Evolutionary conservation across 495 filamentous ascomycete species (phyloP), one percentile per base, ranked within the genome.

Genomic region (Aspergillus saccharolyticus): DNA sequence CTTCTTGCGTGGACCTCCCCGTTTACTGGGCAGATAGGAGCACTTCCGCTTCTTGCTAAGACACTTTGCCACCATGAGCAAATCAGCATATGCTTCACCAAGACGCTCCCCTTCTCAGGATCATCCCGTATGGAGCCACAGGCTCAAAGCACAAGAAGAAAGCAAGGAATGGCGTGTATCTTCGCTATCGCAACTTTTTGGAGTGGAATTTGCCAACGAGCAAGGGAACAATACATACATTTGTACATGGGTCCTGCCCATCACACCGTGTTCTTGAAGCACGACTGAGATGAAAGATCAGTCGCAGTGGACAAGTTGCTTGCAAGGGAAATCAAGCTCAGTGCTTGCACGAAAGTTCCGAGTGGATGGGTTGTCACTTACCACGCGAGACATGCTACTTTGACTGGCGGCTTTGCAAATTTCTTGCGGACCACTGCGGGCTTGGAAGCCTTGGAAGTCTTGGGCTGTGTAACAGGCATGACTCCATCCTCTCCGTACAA

Each of bases 351-450:
- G 19, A 51, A 14, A 17, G 24, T 52, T 47, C 24, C 48, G 45
- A 25, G 57, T 48, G 39, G 58, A 49, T 39, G 33, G 6, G 33
- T 9, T 12, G 44, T 25, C 53, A 68, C 78, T 69, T 72, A 84
- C 83, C 83, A 85, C 58, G 80, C 74, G 59, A 85, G 66, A 71
- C 83, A 85, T 20, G 82, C 83, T 63, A 83, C 76, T 67, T 85
- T 85, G 21, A 84, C 82, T n/a, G 83, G 83, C 39, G 83, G 83
- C 70, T 77, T 76, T 52, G 75, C 74, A 57, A 78, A 78, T 61
- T 77, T 78, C 71, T 74, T 77, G 61, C 75, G 73, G 62, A 67
- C 59, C 55, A 66, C 61, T 18, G 61, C 54, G 57, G 65, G 62
- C 50, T 55, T 58, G 44, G 64, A 51, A 28, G 44, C 22, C 43